Evolutionary conservation across 23 red algal genomes (phyloP), one percentile per base, ranked within the genome.

Genomic region (Gracilaria caudata): DNA sequence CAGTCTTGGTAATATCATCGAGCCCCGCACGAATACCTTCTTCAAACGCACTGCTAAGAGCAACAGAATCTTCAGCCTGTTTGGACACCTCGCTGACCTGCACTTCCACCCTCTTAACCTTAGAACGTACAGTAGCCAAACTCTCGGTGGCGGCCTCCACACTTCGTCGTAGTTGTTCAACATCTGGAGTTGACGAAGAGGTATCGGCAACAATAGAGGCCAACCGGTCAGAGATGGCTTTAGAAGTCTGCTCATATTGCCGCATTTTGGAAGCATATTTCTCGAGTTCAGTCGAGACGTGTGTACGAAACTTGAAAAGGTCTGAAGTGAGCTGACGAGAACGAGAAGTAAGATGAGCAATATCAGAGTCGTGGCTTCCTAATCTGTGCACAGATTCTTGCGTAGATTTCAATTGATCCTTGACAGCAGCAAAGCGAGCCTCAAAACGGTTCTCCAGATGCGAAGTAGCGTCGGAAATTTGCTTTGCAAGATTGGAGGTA

Each of bases 101-200:
- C 17, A 56, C 30, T 72, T 89, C 85, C 5, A 89, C 29, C 13
- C 73, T 44, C 39, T 89, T 89, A 24, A 89, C 29, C 72, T 89
- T 89, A 4, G 71, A 63, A 36, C 73, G 51, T 19, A 77, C 57
- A 37, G 34, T 24, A 11, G 85, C 47, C 23, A 78, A 51, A 68
- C 57, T 63, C 59, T 89, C 85, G 20, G 61, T 60, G 0, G 71
- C 73, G 45, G 53, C 49, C 28, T 89, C 57, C 73, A 89, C 64
- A 23, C 51, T 64, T 38, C 74, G 28, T 51, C 44, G 29, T 13
- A 89, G 16, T 21, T 89, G 47, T 25, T 77, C 85, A 49, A 89
- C 40, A 21, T 86, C 38, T 33, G 47, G 70, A 49, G 24, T 49
- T 8, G 70, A 75, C 35, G 70, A 39, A 8, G 70, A 33, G 6